Percentiles rank a stretch among this genome's conserved stretches.
These are phyloP conservation scores for Actinidia arguta DNA, from an alignment of 179 eudicot genomes.

Conservation along the genomic window DNA sequence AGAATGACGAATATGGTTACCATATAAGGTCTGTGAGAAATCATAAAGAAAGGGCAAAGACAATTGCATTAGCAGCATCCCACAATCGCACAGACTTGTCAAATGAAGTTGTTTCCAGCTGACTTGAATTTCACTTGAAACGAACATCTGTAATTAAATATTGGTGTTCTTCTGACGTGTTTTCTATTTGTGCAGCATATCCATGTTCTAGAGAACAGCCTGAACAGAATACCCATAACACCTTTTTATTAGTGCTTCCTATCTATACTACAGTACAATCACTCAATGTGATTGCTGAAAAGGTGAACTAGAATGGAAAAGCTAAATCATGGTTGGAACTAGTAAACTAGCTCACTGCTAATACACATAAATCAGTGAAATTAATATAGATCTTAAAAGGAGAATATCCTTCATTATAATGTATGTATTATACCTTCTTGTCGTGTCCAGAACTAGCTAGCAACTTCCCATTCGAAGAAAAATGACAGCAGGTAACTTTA, in stretches of 20 bases:
- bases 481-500: slow-evolving; percentile 87
- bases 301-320: background rate
- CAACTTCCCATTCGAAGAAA: slow-evolving; percentile 91
- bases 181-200: slow-evolving; percentile 68
- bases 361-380: background rate
- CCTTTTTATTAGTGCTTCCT: background rate
- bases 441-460: slow-evolving; percentile 97
- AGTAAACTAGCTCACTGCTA: background rate
- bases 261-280: too few relatives aligned
- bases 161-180: slow-evolving; percentile 81
- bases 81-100: slow-evolving; percentile 74
- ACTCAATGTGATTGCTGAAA: background rate
- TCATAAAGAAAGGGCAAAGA: slow-evolving; percentile 23
- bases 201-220: slow-evolving; percentile 96
- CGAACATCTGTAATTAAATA: slow-evolving; percentile 83
- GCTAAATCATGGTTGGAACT: background rate
- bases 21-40: background rate
- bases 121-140: slow-evolving; percentile 86
- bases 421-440: slow-evolving; percentile 62
- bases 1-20: background rate
- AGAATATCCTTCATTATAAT: background rate
- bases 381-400: background rate
- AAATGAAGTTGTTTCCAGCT: slow-evolving; percentile 81
- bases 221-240: slow-evolving; percentile 22
- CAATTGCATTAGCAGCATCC: slow-evolving; percentile 21